Evolutionary conservation across 2,329 filamentous ascomycete species (phyloP).

Genomic region (Apiospora saccharicola): DNA sequence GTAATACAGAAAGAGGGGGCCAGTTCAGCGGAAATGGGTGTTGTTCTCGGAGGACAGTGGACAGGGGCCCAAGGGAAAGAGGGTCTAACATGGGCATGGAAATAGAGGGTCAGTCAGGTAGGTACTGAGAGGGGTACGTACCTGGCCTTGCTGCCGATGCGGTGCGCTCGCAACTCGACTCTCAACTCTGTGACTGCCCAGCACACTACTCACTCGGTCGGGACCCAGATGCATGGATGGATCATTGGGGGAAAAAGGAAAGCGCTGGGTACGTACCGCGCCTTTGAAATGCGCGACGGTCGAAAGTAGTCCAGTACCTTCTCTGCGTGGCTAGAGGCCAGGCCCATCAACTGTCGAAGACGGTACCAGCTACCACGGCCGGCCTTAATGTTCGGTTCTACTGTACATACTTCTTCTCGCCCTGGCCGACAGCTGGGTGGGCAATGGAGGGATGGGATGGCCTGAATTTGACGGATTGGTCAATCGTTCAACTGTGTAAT

Average conservation of each 20-base stretch:
- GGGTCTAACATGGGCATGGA: background rate
- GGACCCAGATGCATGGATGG: conserved; percentile 13
- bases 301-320: background rate
- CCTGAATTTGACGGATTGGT: conserved; percentile 4
- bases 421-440: background rate
- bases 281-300: background rate
- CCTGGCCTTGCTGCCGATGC: background rate
- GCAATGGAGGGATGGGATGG: conserved; percentile 8
- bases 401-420: background rate
- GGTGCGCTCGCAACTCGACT: background rate
- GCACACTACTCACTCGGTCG: background rate
- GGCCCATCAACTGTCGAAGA: background rate
- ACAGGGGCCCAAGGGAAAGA: conserved; percentile 18
- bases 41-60: conserved; percentile 17
- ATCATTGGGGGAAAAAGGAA: conserved; percentile 12
- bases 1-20: conserved; percentile 5
- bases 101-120: conserved; percentile 8
- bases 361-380: background rate
- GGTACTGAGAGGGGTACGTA: conserved; percentile 9
- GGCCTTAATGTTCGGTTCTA: conserved; percentile 12
- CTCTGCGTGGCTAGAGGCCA: background rate
- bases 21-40: conserved; percentile 20
- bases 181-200: background rate
- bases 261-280: background rate
- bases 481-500: background rate